Evolutionary conservation across 352 stramenopile species (phyloP), one percentile per base, ranked within the genome.

Genomic region (Halophytophthora batemanensis): DNA sequence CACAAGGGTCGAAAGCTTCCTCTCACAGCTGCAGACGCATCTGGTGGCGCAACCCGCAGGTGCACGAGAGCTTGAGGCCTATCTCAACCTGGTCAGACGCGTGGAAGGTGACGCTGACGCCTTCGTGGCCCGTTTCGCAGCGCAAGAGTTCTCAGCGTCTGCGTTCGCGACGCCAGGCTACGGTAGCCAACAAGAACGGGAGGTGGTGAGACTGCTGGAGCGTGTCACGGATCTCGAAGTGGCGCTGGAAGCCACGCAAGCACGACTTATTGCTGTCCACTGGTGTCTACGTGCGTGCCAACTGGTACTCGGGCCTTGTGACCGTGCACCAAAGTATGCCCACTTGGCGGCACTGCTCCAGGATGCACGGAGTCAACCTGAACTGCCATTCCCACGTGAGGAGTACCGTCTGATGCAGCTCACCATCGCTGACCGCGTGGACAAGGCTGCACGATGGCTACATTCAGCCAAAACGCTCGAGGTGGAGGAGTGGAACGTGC

Each of bases 251-350:
- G 58, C 50, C 12, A 64, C 71, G 12, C 66, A 85, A 14, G 53
- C 60, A 13, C 77, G 70, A n/a, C 51, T 93, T 25, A 70, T 58
- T 13, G 71, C 80, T 18, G 71, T 91, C 28, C 82, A 93, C 40
- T 93, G 82, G 82, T 90, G 77, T 37, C 56, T 93, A 28, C 74
- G 78, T 3, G 82, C 82, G 10, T 93, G 80, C 43, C 52, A 68
- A 35, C 64, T 90, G 17, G 78, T 90, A 1, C 66, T 93, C 0
- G 64, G 61, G 1, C 73, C 61, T 12, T 55, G 50, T 45, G 59
- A 70, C 8, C 54, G 58, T 7, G 63, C 81, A 2, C 82, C 82
- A 1, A 71, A 75, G 25, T 93, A 88, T 37, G 70, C 82, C 2
- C 78, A 93, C 23, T 45, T 93, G 46, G 78, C 82, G 2, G 65